Conservation (phyloP, 2,329 filamentous ascomycete genomes). For the Westerdykella ornata region DNA sequence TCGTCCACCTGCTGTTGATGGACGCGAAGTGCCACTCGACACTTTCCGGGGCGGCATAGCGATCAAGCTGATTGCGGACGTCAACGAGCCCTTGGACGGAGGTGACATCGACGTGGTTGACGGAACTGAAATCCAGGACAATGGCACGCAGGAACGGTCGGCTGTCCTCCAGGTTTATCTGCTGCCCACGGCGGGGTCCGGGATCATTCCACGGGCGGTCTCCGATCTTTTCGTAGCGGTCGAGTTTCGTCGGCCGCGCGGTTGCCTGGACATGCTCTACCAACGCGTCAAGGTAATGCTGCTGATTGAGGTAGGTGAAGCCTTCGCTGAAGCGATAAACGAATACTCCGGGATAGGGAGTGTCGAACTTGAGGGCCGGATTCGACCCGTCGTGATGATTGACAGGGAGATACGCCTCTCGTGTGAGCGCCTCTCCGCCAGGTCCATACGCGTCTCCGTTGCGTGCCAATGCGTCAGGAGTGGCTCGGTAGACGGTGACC, state of each 20-base stretch:
- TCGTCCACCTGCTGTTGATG: conserved; percentile 91
- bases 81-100: conserved; percentile 90
- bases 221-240: conserved; percentile 51
- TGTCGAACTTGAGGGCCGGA: conserved; percentile 69
- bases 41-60: conserved; percentile 68
- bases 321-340: conserved; percentile 94
- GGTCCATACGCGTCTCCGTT: no score
- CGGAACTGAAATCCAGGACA: conserved; percentile 86
- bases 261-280: conserved; percentile 43
- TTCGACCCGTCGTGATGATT: conserved; percentile 88
- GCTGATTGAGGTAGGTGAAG: conserved; percentile 93
- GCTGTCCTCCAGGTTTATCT: conserved; percentile 41
- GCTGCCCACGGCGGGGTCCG: conserved; percentile 57
- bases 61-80: conserved; percentile 86
- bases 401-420: conserved; percentile 56
- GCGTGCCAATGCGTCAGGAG: conserved; percentile 68
- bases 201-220: conserved; percentile 96
- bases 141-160: conserved; percentile 76
- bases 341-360: conserved; percentile 85
- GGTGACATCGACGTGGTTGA: conserved; percentile 91
- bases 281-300: conserved; percentile 72
- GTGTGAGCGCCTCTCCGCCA: conserved; percentile 5
- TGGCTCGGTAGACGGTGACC: conserved; percentile 75
- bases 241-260: conserved; percentile 69
- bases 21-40: conserved; percentile 97